These are phyloP conservation scores for Cercis canadensis DNA, from an alignment of 306 rosid genomes.

Conservation along the genomic window DNA sequence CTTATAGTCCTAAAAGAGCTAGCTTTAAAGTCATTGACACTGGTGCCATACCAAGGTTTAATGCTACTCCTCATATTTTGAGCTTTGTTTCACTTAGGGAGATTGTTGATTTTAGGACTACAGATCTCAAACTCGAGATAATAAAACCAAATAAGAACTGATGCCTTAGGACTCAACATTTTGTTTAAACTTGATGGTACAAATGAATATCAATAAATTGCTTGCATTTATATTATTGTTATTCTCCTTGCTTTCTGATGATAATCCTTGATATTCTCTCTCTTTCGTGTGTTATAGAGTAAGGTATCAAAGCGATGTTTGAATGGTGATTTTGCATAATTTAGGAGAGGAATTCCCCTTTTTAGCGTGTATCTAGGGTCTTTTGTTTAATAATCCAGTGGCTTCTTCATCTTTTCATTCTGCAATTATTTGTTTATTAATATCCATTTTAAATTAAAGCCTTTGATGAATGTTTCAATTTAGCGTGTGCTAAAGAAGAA, in stretches of 20 bases:
- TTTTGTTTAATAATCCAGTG: too few species aligned
- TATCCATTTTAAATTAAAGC: too few species aligned
- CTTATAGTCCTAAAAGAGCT: constrained; percentile 30
- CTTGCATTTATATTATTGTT: not conserved
- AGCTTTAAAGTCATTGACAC: constrained; percentile 18
- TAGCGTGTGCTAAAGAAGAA: too few species aligned
- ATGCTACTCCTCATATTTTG: constrained; percentile 39
- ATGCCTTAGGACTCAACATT: not conserved
- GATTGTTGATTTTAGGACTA: not conserved
- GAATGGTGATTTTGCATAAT: not conserved
- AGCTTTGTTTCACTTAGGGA: constrained; percentile 34
- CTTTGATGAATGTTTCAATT: too few species aligned
- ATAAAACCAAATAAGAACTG: not conserved
- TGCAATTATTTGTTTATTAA: too few species aligned
- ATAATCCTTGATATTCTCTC: too few species aligned
- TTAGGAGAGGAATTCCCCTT: not conserved
- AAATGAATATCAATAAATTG: not conserved
- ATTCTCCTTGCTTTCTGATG: not conserved
- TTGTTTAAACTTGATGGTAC: not conserved
- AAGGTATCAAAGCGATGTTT: not conserved
- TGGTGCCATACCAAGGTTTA: constrained; percentile 3
- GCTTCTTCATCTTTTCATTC: too few species aligned
- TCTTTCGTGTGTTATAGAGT: not conserved
- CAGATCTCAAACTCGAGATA: constrained; percentile 2
- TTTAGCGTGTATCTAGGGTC: too few species aligned